These are phyloP conservation scores for Citrus inodora DNA, from an alignment of 345 rosid genomes.

Conservation along the genomic window DNA sequence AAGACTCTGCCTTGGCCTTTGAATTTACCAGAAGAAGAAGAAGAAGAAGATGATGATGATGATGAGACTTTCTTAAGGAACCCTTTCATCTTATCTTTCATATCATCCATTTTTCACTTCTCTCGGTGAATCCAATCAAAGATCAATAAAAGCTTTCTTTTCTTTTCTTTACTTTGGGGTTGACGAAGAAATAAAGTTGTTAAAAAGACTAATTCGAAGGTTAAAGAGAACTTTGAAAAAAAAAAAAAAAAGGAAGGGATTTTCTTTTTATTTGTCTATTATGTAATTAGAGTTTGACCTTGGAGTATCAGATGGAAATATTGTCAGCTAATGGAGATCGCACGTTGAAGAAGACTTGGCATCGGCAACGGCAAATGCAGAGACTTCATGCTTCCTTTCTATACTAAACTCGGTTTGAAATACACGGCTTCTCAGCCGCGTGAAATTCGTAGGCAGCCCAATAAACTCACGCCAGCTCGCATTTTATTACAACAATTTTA, in stretches of 20 bases:
- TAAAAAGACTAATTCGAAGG: background rate
- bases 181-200: background rate
- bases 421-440: background rate
- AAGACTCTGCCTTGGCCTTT: slow-evolving; percentile 83
- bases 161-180: background rate
- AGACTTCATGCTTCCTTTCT: too few relatives aligned
- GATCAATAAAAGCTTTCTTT: too few relatives aligned
- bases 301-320: background rate
- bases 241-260: background rate
- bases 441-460: background rate
- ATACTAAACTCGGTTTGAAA: background rate
- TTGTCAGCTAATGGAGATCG: background rate
- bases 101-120: slow-evolving; percentile 56
- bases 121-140: background rate
- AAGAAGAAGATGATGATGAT: slow-evolving; percentile 24
- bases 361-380: too few relatives aligned
- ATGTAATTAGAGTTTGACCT: background rate
- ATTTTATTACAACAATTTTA: background rate
- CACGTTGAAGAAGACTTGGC: too few relatives aligned
- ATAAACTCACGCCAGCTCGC: background rate
- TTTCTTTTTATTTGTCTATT: too few relatives aligned
- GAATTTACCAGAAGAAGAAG: slow-evolving; percentile 78
- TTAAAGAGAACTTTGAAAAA: background rate
- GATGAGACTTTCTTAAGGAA: slow-evolving; percentile 77
- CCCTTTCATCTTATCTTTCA: slow-evolving; percentile 85